Percentiles rank a stretch among this genome's conserved stretches.
These are phyloP conservation scores for Capsella rubella DNA, from an alignment of 441 rosid genomes.

Conservation along the genomic window DNA sequence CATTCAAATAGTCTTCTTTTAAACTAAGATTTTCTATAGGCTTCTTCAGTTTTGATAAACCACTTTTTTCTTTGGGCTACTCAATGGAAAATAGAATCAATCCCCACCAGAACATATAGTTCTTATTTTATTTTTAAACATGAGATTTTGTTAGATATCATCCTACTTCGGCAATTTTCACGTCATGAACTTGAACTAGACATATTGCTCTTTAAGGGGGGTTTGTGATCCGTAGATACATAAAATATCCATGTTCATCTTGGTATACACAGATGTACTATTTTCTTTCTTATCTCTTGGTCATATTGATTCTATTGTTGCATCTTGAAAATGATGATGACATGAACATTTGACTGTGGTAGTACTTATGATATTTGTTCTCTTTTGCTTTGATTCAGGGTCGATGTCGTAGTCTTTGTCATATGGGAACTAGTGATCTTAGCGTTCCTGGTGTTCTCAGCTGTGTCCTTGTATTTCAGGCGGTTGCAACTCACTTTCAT, in stretches of 20 bases:
- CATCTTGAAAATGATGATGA: not conserved
- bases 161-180: too few relatives aligned
- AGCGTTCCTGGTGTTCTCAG: conserved; percentile 91
- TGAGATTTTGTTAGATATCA: not conserved
- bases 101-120: not conserved
- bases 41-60: not conserved
- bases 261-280: not conserved
- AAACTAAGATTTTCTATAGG: not conserved
- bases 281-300: not conserved
- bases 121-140: conserved; percentile 1
- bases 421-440: conserved; percentile 89
- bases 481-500: conserved; percentile 70
- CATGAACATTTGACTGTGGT: not conserved
- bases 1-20: not conserved
- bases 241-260: not conserved
- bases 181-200: not conserved
- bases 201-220: not conserved
- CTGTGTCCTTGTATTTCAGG: conserved; percentile 88
- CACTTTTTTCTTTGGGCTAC: not conserved
- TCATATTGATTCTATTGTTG: not conserved
- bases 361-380: conserved; percentile 10
- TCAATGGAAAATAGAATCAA: not conserved
- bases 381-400: conserved; percentile 61
- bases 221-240: not conserved
- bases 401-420: conserved; percentile 85